Conservation (phyloP, 257 asterid species). For the Nicotiana otophora region DNA sequence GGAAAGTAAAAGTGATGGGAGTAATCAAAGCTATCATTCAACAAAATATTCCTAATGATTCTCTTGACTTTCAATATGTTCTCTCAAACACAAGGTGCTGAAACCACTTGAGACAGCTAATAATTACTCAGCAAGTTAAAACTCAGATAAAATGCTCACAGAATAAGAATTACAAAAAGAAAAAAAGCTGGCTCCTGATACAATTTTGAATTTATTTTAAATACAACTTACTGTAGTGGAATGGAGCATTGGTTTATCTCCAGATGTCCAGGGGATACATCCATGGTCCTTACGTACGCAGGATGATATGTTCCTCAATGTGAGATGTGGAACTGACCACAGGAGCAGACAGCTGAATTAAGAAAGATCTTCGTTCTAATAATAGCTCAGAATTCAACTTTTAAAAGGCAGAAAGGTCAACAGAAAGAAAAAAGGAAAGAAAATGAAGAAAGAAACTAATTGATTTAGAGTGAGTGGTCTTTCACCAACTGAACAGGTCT, state of each 20-base stretch:
- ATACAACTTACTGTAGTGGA: slow-evolving; percentile 22
- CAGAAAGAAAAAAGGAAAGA: background rate
- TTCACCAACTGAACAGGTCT: background rate
- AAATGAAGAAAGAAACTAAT: background rate
- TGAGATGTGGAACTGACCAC: slow-evolving; percentile 20
- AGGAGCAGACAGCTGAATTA: background rate
- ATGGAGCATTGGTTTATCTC: slow-evolving; percentile 13
- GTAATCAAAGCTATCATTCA: slow-evolving; percentile 7
- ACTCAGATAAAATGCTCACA: background rate
- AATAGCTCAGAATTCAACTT: background rate
- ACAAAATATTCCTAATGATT: background rate
- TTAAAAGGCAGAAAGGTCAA: background rate
- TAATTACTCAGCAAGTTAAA: background rate
- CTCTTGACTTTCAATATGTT: background rate
- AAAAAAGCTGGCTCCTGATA: background rate
- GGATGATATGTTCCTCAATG: slow-evolving; percentile 16
- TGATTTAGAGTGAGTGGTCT: background rate
- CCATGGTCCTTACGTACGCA: slow-evolving; percentile 16
- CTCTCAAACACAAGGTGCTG: background rate
- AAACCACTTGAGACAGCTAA: background rate
- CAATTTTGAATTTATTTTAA: background rate
- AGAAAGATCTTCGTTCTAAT: background rate
- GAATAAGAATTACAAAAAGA: background rate
- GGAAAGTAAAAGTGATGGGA: slow-evolving; percentile 14
- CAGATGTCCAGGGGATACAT: slow-evolving; percentile 31